A percentile compares a stretch with the other conserved stretches of the same genome.
phyloP scores from a whole-genome alignment of 148 eudicot species.

The Cornus suecica region DNA sequence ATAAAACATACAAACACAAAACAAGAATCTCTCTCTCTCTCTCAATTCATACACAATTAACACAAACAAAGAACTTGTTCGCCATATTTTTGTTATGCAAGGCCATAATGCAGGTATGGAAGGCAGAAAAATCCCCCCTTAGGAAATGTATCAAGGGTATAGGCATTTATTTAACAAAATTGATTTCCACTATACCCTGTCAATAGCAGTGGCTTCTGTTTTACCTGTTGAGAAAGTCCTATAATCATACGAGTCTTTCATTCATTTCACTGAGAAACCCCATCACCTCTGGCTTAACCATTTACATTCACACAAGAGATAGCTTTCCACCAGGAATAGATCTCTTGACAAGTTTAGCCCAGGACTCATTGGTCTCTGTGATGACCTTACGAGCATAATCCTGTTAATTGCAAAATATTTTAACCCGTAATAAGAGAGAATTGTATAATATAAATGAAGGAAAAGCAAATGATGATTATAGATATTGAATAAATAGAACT shows the following conservation, averaged over 20 bases:
- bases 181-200: too few species aligned
- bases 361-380: slow-evolving; percentile 83
- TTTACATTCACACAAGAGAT: slow-evolving; percentile 56
- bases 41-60: too few species aligned
- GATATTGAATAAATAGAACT: neutral
- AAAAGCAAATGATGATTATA: neutral
- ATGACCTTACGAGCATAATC: slow-evolving; percentile 93
- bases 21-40: too few species aligned
- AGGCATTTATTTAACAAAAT: neutral
- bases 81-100: too few species aligned
- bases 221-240: too few species aligned
- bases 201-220: too few species aligned
- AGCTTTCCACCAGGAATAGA: slow-evolving; percentile 83
- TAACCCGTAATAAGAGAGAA: neutral
- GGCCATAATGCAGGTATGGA: neutral
- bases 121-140: neutral
- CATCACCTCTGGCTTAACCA: neutral
- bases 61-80: too few species aligned
- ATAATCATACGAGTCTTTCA: neutral
- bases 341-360: slow-evolving; percentile 92
- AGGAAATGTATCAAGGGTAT: neutral
- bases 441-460: neutral
- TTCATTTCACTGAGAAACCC: neutral
- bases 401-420: slow-evolving; percentile 32
- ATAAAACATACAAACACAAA: too few species aligned